Evolutionary conservation across 345 rosid species (phyloP).

Genomic region (Eucalyptus victrix): DNA sequence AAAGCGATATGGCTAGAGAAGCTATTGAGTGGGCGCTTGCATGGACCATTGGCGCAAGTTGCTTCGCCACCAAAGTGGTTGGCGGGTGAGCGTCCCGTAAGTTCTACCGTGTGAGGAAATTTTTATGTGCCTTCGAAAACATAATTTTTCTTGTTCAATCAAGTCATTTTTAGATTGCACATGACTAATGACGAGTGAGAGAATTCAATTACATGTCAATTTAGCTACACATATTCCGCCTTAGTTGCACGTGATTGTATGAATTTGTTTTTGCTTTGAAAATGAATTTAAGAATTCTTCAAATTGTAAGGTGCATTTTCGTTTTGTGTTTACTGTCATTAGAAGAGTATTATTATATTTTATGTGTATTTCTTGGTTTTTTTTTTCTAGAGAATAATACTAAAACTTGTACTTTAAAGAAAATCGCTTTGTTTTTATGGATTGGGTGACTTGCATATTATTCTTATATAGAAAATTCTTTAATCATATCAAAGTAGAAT

Average conservation of each 20-base stretch:
- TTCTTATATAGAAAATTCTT: not conserved
- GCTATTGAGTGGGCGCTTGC: too few relatives aligned
- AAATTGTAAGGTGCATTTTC: not conserved
- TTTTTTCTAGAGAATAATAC: not conserved
- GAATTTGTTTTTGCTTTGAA: not conserved
- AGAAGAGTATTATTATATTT: not conserved
- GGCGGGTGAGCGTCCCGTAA: too few relatives aligned
- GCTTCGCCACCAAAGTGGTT: too few relatives aligned
- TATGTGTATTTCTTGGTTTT: not conserved
- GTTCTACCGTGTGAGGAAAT: too few relatives aligned
- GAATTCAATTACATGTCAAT: too few relatives aligned
- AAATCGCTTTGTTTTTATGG: not conserved
- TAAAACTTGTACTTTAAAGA: not conserved
- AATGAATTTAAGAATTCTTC: not conserved
- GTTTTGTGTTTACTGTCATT: not conserved
- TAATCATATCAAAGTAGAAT: not conserved
- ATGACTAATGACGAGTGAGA: too few relatives aligned
- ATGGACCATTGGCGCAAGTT: too few relatives aligned
- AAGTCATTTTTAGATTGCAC: too few relatives aligned
- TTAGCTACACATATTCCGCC: too few relatives aligned
- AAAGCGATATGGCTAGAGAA: too few relatives aligned
- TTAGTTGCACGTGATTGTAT: not conserved
- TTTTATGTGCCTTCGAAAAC: too few relatives aligned
- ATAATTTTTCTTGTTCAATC: too few relatives aligned
- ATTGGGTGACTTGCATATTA: not conserved